phyloP scores from a whole-genome alignment of 495 filamentous ascomycete species.

The Hyaloscypha hepaticicola region DNA sequence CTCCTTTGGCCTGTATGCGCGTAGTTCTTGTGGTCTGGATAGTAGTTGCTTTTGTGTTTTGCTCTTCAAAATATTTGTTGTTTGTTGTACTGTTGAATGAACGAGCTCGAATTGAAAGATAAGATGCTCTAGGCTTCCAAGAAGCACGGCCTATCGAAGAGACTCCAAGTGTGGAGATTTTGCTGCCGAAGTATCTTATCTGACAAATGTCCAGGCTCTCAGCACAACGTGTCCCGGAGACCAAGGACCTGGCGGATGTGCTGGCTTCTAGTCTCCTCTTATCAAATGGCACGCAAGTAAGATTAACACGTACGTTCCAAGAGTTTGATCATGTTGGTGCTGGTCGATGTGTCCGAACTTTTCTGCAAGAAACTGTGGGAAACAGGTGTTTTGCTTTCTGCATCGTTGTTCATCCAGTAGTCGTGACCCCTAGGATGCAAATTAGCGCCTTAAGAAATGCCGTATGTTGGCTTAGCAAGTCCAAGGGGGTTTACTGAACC shows the following conservation, averaged over 20 bases:
- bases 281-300: neutral
- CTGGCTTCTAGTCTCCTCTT: neutral
- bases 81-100: neutral
- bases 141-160: neutral
- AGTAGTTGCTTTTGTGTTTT: neutral
- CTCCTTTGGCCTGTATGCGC: neutral
- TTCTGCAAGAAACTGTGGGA: no score
- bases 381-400: neutral
- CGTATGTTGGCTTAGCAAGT: no score
- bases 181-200: neutral
- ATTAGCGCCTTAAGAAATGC: neutral
- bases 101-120: neutral
- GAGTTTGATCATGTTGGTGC: neutral
- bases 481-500: neutral
- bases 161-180: neutral
- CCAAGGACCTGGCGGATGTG: neutral
- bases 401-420: neutral
- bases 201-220: neutral
- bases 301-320: neutral
- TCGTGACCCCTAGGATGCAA: neutral
- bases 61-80: neutral
- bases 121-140: neutral
- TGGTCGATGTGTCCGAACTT: neutral
- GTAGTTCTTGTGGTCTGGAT: neutral
- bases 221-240: neutral